A percentile compares a stretch with the other conserved stretches of the same genome.
Evolutionary conservation across 345 rosid genomes (phyloP).

Genomic region (Odontarrhena argentea): DNA sequence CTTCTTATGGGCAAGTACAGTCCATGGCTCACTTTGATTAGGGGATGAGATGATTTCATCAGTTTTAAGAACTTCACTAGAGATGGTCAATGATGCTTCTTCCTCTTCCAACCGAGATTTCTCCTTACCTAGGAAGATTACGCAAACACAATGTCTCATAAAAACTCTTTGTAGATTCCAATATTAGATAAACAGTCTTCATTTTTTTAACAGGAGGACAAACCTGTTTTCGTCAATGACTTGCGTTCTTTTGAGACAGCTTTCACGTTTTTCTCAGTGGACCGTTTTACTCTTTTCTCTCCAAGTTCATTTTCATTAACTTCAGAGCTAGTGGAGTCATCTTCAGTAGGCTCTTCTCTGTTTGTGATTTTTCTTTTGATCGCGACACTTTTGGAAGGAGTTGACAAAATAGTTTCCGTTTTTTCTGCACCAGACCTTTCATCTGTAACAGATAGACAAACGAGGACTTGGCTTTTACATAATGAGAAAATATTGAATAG

Average conservation of each 20-base stretch:
- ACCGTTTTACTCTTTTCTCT: slow-evolving; percentile 49
- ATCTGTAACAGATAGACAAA: slow-evolving; percentile 43
- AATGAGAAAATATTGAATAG: background rate
- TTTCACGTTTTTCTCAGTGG: slow-evolving; percentile 23
- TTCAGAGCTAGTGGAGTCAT: slow-evolving; percentile 41
- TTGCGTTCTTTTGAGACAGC: slow-evolving; percentile 39
- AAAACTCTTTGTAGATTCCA: slow-evolving; percentile 1
- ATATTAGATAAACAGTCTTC: background rate
- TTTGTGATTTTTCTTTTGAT: slow-evolving; percentile 39
- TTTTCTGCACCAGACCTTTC: slow-evolving; percentile 43
- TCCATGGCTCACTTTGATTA: slow-evolving; percentile 77
- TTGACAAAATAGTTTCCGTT: slow-evolving; percentile 38
- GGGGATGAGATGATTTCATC: slow-evolving; percentile 31
- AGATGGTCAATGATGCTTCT: slow-evolving; percentile 38
- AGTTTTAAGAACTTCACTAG: slow-evolving; percentile 33
- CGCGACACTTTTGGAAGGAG: slow-evolving; percentile 35
- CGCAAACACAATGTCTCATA: slow-evolving; percentile 10
- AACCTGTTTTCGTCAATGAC: slow-evolving; percentile 42
- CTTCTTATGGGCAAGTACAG: slow-evolving; percentile 83
- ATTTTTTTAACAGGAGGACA: slow-evolving; percentile 40
- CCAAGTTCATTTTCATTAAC: slow-evolving; percentile 39
- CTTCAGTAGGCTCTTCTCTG: slow-evolving; percentile 37
- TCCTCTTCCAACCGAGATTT: slow-evolving; percentile 39
- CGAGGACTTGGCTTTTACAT: slow-evolving; percentile 4
- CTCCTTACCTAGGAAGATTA: slow-evolving; percentile 45